phyloP scores from a whole-genome alignment of 192 early-diverging fungal genomes.

The Rhizoclosmatium globosum region DNA sequence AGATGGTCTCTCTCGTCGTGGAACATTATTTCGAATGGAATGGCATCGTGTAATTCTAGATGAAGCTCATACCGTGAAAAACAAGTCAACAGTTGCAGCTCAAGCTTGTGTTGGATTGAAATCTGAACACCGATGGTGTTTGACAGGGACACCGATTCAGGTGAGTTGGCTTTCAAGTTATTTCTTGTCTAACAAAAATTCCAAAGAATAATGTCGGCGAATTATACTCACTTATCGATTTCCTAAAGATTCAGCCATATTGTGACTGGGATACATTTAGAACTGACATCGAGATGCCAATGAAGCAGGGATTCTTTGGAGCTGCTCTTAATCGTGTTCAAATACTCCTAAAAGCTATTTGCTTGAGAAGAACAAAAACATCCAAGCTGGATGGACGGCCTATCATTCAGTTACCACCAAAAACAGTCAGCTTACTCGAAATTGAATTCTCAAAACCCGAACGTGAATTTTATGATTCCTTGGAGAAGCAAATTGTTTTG shows the following conservation, averaged over 20 bases:
- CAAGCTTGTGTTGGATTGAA: slow-evolving; percentile 35
- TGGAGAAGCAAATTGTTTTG: slow-evolving; percentile 44
- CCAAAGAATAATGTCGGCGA: slow-evolving; percentile 51
- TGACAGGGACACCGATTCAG: slow-evolving; percentile 55
- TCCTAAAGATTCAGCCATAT: slow-evolving; percentile 49
- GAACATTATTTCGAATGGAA: slow-evolving; percentile 39
- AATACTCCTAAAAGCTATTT: slow-evolving; percentile 60
- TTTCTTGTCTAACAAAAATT: not conserved
- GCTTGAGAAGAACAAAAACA: slow-evolving; percentile 75
- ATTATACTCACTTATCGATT: slow-evolving; percentile 47
- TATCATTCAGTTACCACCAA: slow-evolving; percentile 67
- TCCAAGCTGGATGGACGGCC: slow-evolving; percentile 68
- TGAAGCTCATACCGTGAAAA: slow-evolving; percentile 59
- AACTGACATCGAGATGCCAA: slow-evolving; percentile 57
- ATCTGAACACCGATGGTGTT: slow-evolving; percentile 48
- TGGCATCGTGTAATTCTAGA: slow-evolving; percentile 51
- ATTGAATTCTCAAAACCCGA: slow-evolving; percentile 52
- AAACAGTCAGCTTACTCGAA: slow-evolving; percentile 9
- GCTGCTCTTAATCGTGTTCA: slow-evolving; percentile 65
- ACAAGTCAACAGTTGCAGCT: slow-evolving; percentile 42
- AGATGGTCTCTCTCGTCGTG: slow-evolving; percentile 10
- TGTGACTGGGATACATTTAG: slow-evolving; percentile 50
- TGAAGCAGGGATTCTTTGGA: slow-evolving; percentile 39
- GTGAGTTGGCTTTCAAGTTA: no score
- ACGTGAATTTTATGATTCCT: slow-evolving; percentile 64